Percentiles rank a stretch among this genome's conserved stretches.
phyloP scores from a whole-genome alignment of 2,329 filamentous ascomycete genomes.

The Penicillium crustosum region DNA sequence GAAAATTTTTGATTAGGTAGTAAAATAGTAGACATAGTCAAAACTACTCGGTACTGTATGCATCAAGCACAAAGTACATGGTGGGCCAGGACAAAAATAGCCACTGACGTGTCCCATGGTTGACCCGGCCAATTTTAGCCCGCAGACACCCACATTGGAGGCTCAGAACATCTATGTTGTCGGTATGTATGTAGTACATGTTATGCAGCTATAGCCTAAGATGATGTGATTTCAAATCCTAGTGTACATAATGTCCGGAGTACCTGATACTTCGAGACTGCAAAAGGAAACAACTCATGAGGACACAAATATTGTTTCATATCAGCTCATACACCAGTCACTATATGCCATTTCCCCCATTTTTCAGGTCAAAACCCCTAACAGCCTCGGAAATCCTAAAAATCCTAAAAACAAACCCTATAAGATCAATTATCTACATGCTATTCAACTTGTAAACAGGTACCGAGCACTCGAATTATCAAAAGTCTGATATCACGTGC shows the following conservation, averaged over 20 bases:
- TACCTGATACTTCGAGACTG: background rate
- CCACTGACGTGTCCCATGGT: constrained; percentile 27
- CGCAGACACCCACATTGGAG: constrained; percentile 6
- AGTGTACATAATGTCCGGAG: background rate
- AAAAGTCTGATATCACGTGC: constrained; percentile 26
- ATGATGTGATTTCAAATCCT: background rate
- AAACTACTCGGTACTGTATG: background rate
- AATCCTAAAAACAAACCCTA: background rate
- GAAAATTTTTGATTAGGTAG: background rate
- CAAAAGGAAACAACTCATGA: background rate
- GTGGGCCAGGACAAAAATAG: constrained; percentile 12
- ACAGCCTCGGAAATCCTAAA: background rate
- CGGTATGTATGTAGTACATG: background rate
- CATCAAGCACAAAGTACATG: background rate
- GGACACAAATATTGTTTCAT: background rate
- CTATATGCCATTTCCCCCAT: background rate
- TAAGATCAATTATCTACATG: background rate
- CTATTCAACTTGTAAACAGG: background rate
- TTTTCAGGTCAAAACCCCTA: background rate
- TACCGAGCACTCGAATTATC: constrained; percentile 17
- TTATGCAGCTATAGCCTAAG: background rate
- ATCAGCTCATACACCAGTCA: background rate
- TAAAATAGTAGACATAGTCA: background rate
- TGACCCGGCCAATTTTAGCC: constrained; percentile 19
- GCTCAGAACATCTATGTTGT: background rate